Evolutionary conservation across 2,329 filamentous ascomycete species (phyloP), one percentile per base, ranked within the genome.

Genomic region (Fusarium gaditjirri): DNA sequence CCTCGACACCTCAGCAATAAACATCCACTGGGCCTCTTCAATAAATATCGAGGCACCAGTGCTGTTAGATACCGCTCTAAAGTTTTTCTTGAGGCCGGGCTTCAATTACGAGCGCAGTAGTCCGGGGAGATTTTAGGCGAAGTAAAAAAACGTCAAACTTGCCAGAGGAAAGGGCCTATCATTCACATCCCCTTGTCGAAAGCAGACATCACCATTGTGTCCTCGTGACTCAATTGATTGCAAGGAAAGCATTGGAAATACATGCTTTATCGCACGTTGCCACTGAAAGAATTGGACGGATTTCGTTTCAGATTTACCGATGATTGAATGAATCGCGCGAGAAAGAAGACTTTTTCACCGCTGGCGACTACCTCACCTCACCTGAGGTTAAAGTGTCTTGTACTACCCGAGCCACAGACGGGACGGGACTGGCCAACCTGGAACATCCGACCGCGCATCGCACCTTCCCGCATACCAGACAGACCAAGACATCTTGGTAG

Each of bases 381-480:
- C 39, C 36, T 36, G 13, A 65, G 44, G 39, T 39, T 49, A 25
- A 65, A 58, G 27, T 59, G 50, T 29, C 53, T 67, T 61, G 35
- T 42, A 31, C 41, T 43, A 41, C 57, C 19, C 36, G 57, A 61
- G 44, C 61, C 47, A 35, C 19, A 29, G 29, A 64, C 38, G 29
- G 46, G 46, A 42, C 29, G n/a, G 29, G n/a, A 38, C 29, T 46
- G 50, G 33, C 52, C 57, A 66, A 60, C 29, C 47, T 35, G n/a
- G 47, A 50, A 50, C 36, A 61, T 60, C 61, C 29, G 25, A 54
- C 27, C 23, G 35, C 21, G 53, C 58, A 50, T 58, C 49, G 67
- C 58, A 65, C 67, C 67, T 73, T 73, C 65, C 58, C 57, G 39
- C 56, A 60, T 50, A 63, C 38, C 65, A 61, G 52, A 54, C 46